Base-by-base conservation (phyloP, 106 monocot species). In the Xerophyta viscosa region DNA sequence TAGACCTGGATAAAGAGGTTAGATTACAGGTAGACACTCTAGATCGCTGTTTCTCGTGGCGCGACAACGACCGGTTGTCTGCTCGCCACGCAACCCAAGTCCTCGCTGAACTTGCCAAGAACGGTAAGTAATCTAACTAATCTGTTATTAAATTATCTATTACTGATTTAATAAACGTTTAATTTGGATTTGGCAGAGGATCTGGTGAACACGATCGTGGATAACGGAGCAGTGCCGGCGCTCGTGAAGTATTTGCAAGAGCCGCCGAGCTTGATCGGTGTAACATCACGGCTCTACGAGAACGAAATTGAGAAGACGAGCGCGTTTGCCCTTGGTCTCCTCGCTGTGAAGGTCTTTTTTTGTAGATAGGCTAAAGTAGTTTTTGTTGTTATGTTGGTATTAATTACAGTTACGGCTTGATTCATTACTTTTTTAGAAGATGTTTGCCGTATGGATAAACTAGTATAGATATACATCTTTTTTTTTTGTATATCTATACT, bases 91-190 rank as follows among this genome's bases (percentile, higher is more conserved):
- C 98, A 24, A 68, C 79, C 24, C 82, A 99, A 44, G 56, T 77
- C 65, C 79, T 99, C 30, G 86, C 90, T 28, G 98, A 90, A 65
- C 79, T 90, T 18, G 86, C 98, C 28, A 99, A 99, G 77, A 91
- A 86, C 60, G 98, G 92, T 92, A 33, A 33, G 5, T 33, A 33
- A 33, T 33, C 11, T 33, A 5, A 6, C 33, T 33, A 33, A 6
- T 33, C 11, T 33, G 33, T 11, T 6, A 33, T 5, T 11, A 6
- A 33, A 33, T 33, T 33, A 33, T 33, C 33, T 33, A 6, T 33
- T 6, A 33, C 5, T 33, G 5, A 33, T 33, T 33, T 33, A 6
- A 33, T 33, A 33, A 33, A 5, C 33, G 33, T 37, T 19, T 23
- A 17, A 8, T 17, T 13, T 27, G 19, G 45, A 17, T 37, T 26